phyloP scores from a whole-genome alignment of 1,139 yeast species.

The Blastobotrys serpentis region DNA sequence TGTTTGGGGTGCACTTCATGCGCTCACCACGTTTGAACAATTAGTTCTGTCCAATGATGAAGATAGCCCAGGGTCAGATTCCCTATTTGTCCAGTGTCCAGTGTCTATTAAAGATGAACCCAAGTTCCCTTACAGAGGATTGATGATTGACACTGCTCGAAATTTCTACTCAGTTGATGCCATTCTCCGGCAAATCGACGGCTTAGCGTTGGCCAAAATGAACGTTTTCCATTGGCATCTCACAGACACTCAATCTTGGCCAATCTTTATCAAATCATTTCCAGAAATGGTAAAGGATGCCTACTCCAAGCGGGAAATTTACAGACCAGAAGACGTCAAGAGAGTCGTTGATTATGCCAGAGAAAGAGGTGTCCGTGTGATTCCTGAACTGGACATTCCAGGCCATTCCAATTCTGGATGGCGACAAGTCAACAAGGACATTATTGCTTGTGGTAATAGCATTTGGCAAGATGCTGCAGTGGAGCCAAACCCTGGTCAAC shows the following conservation, averaged over 20 bases:
- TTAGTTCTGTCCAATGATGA: conserved; percentile 37
- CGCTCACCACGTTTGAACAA: conserved; percentile 48
- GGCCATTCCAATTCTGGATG: conserved; percentile 52
- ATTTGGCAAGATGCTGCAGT: conserved; percentile 41
- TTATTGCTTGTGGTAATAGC: conserved; percentile 42
- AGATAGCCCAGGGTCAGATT: conserved; percentile 3
- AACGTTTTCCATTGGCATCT: conserved; percentile 51
- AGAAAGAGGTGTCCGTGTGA: conserved; percentile 45
- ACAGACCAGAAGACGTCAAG: conserved; percentile 39
- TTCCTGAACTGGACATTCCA: conserved; percentile 53
- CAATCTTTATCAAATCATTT: conserved; percentile 39
- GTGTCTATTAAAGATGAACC: conserved; percentile 43
- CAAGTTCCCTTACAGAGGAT: conserved; percentile 45
- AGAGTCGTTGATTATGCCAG: conserved; percentile 42
- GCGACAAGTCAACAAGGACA: conserved; percentile 40
- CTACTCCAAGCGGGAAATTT: conserved; percentile 41
- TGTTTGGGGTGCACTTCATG: conserved; percentile 50
- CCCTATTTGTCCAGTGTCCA: conserved; percentile 13
- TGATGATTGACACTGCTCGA: conserved; percentile 48
- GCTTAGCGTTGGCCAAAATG: conserved; percentile 46
- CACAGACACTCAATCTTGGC: conserved; percentile 50
- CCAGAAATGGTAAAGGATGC: conserved; percentile 49
- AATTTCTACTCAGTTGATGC: conserved; percentile 41
- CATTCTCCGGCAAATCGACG: conserved; percentile 44
- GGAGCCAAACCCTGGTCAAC: conserved; percentile 49